Conservation (phyloP, 2,329 filamentous ascomycete genomes). For the Ambrosiella xylebori region DNA sequence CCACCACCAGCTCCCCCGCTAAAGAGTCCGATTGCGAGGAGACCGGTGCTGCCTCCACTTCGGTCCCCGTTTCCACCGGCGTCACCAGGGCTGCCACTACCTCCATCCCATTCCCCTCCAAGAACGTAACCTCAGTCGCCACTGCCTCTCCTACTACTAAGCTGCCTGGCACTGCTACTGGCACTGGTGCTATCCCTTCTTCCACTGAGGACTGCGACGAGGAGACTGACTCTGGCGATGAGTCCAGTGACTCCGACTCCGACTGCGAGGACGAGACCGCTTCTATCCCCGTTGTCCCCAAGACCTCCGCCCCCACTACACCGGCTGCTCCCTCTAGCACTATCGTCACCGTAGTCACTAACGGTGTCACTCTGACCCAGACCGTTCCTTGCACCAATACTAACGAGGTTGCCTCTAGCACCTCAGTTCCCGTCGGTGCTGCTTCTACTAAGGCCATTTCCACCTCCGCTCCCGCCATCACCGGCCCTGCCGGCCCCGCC, state of each 20-base stretch:
- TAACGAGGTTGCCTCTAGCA: not conserved
- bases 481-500: not conserved
- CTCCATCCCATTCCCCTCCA: not conserved
- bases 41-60: not conserved
- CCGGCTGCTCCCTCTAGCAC: not conserved
- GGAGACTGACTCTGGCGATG: not conserved
- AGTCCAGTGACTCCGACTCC: not conserved
- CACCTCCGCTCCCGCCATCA: not conserved
- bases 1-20: not conserved
- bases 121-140: not conserved
- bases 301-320: not conserved
- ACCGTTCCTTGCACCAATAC: constrained; percentile 4
- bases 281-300: not conserved
- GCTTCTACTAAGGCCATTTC: not conserved
- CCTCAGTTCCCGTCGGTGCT: not conserved
- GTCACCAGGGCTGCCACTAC: not conserved
- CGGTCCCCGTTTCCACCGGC: not conserved
- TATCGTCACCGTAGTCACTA: not conserved
- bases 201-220: not conserved
- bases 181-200: not conserved
- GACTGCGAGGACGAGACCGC: constrained; percentile 2
- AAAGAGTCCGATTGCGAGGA: not conserved
- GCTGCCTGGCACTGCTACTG: not conserved
- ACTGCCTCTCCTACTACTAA: not conserved
- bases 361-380: not conserved